These are phyloP conservation scores for Fusarium dimerum DNA, from an alignment of 2,329 filamentous ascomycete genomes.

Conservation along the genomic window DNA sequence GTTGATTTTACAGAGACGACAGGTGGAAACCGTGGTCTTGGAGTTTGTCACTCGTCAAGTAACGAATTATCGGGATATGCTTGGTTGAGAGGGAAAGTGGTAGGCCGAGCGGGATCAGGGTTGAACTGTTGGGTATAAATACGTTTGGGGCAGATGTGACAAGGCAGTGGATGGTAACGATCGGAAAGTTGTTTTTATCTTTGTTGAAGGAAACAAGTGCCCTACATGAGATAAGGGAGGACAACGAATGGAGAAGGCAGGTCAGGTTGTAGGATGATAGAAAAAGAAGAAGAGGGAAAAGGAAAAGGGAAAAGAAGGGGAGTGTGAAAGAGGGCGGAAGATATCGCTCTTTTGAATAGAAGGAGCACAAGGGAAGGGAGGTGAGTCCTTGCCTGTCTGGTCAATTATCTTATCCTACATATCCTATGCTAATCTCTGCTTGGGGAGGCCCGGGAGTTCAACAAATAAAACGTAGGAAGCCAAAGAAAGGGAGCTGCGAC, in stretches of 20 bases:
- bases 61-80: not conserved
- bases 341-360: constrained; percentile 22
- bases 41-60: too few species aligned
- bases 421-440: not conserved
- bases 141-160: not conserved
- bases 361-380: constrained; percentile 18
- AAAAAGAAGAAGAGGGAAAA: constrained; percentile 10
- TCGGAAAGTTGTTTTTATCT: constrained; percentile 2
- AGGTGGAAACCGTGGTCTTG: too few species aligned
- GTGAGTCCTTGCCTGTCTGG: constrained; percentile 8
- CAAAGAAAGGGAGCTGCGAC: constrained; percentile 16
- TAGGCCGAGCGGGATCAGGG: not conserved
- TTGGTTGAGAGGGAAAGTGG: not conserved
- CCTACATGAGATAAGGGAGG: constrained; percentile 1
- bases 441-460: not conserved
- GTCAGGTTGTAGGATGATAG: constrained; percentile 11
- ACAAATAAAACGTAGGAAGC: constrained; percentile 1
- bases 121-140: not conserved
- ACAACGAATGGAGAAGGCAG: constrained; percentile 5
- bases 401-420: too few species aligned
- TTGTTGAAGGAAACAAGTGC: not conserved
- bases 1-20: not conserved
- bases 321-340: constrained; percentile 15
- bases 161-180: constrained; percentile 9
- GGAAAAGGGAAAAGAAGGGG: not conserved